Evolutionary conservation across 1,284 basidiomycete genomes (phyloP), one percentile per base, ranked within the genome.

Genomic region (Moesziomyces globuligerus): DNA sequence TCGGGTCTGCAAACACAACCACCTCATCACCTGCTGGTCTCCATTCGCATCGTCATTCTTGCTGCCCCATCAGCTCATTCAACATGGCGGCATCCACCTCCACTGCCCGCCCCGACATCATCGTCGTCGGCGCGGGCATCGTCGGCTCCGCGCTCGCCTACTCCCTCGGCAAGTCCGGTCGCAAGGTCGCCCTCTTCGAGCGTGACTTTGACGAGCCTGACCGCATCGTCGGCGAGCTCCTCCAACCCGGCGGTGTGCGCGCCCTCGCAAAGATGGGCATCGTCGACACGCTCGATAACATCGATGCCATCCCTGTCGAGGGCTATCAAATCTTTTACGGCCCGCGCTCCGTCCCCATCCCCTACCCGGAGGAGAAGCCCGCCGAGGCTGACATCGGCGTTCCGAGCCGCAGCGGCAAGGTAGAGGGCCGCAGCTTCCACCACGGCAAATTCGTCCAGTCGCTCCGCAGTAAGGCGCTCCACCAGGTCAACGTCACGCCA

Each of bases 221-320:
- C 86, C 88, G 95, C 23, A 98, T 99, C 75, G 95, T 98, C 36
- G 95, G 96, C 34, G 96, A 99, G 84, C 88, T 98, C 1, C 86
- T 99, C 20, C 95, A 98, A 80, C 96, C 96, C 0, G 94, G 91
- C 1, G 96, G 96, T 6, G 89, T 94, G 20, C 85, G 86, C 4
- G 90, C 93, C 0, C 85, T 98, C 45, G 84, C 88, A 62, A 84
- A 87, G 52, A 88, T 99, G 18, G 94, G 93, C 1, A 84, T 98
- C 75, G 79, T 75, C 21, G 88, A 89, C 49, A 85, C 85, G 6
- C 84, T 97, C 42, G 90, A 95, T 28, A 89, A 87, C 20, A 96
- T 98, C 56, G 95, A 94, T 82, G 90, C 94, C 1, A 87, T 94
- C 15, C 89, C 89, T 0, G 90, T 90, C 11, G 86, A 90, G 62